Evolutionary conservation across 441 rosid genomes (phyloP).

Genomic region (Gossypium trilobum): DNA sequence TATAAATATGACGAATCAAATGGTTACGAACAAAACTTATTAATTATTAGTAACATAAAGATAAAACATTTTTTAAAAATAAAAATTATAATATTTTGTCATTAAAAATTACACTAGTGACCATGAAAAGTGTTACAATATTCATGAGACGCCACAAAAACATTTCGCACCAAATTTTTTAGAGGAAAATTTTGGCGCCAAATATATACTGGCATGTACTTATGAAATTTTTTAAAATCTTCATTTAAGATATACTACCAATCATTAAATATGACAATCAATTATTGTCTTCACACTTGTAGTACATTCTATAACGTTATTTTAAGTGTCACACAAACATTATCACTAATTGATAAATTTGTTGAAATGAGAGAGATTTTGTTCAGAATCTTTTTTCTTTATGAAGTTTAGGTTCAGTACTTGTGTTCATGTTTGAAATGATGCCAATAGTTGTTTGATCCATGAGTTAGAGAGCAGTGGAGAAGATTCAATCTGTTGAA

Average conservation of each 20-base stretch:
- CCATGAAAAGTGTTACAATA: background rate
- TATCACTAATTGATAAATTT: no score
- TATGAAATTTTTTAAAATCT: background rate
- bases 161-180: background rate
- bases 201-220: background rate
- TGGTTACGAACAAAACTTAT: no score
- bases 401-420: no score
- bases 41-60: background rate
- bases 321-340: background rate
- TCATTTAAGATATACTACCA: background rate
- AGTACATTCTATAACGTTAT: background rate
- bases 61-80: background rate
- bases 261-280: background rate
- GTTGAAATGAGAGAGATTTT: no score
- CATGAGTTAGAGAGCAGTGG: no score
- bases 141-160: background rate
- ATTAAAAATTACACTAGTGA: background rate
- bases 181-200: background rate
- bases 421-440: no score
- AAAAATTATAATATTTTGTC: background rate
- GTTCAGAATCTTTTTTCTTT: no score
- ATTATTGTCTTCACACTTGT: background rate
- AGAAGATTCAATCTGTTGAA: no score
- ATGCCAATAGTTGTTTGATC: no score
- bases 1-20: no score